phyloP scores from a whole-genome alignment of 768 basidiomycete genomes.

The Termitomyces sp. region DNA sequence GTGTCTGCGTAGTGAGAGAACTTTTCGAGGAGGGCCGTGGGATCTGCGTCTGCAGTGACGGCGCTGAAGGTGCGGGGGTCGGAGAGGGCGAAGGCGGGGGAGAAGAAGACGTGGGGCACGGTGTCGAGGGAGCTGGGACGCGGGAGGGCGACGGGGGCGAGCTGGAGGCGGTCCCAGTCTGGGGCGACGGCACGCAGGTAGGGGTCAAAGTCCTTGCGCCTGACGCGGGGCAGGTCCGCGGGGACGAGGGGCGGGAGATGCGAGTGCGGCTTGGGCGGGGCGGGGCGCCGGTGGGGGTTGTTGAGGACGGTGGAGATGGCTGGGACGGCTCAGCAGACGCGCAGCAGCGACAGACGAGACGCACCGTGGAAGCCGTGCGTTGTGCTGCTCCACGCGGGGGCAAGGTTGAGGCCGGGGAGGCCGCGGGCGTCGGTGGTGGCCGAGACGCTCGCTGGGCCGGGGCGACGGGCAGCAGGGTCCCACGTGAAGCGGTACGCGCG shows the following conservation, averaged over 20 bases:
- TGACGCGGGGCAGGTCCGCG: slow-evolving; percentile 76
- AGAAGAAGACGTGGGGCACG: slow-evolving; percentile 83
- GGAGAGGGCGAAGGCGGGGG: slow-evolving; percentile 72
- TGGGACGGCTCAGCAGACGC: slow-evolving; percentile 28
- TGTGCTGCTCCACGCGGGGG: slow-evolving; percentile 73
- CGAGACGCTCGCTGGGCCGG: slow-evolving; percentile 70
- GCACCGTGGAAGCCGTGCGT: slow-evolving; percentile 88
- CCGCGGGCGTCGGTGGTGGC: slow-evolving; percentile 68
- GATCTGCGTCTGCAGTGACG: slow-evolving; percentile 64
- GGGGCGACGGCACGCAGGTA: slow-evolving; percentile 71
- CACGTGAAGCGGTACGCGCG: slow-evolving; percentile 74
- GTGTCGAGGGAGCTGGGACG: slow-evolving; percentile 64
- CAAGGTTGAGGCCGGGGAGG: slow-evolving; percentile 43
- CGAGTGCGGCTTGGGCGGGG: slow-evolving; percentile 87
- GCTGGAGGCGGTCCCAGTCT: slow-evolving; percentile 78
- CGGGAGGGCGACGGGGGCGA: slow-evolving; percentile 33
- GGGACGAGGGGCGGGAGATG: slow-evolving; percentile 67
- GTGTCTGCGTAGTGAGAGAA: slow-evolving; percentile 92
- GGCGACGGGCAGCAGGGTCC: slow-evolving; percentile 56
- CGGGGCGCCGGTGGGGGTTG: slow-evolving; percentile 80
- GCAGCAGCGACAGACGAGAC: slow-evolving; percentile 18
- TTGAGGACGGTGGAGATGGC: slow-evolving; percentile 94
- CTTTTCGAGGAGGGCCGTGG: slow-evolving; percentile 75
- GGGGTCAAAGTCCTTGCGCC: slow-evolving; percentile 78
- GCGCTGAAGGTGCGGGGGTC: slow-evolving; percentile 74